phyloP scores from a whole-genome alignment of 352 stramenopile species.

The Globisporangium okanoganense region DNA sequence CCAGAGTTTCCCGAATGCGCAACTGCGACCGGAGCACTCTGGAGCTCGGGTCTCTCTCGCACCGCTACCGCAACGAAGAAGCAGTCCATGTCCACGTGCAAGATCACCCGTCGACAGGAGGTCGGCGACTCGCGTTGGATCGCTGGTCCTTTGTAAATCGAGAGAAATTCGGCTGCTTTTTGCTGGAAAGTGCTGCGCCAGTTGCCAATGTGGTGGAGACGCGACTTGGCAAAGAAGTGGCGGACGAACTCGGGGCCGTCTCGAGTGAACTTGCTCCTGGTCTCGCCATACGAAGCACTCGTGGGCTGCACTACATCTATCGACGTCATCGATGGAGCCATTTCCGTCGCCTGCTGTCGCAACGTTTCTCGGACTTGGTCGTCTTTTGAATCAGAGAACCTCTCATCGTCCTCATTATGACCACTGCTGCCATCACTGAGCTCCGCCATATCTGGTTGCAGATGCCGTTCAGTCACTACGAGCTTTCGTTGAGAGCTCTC shows the following conservation, averaged over 20 bases:
- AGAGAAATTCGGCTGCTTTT: conserved; percentile 50
- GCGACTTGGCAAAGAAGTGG: conserved; percentile 83
- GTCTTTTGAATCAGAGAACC: neutral
- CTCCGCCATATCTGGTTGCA: neutral
- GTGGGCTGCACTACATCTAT: neutral
- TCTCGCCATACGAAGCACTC: neutral
- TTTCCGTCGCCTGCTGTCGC: neutral
- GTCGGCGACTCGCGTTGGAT: conserved; percentile 29
- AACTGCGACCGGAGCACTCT: conserved; percentile 86
- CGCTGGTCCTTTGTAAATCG: conserved; percentile 47
- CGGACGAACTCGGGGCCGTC: conserved; percentile 73
- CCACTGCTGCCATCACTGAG: neutral
- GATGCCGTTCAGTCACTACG: neutral
- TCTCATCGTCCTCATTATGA: neutral
- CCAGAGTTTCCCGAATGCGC: conserved; percentile 80
- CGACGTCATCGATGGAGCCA: neutral
- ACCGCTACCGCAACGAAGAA: conserved; percentile 95
- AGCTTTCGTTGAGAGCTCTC: neutral
- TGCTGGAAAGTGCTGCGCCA: conserved; percentile 78
- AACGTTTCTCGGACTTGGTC: neutral
- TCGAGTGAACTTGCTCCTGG: conserved; percentile 54
- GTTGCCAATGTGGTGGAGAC: conserved; percentile 81
- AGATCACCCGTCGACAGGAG: conserved; percentile 75
- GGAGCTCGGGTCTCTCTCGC: conserved; percentile 66
- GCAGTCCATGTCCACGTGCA: conserved; percentile 98